Evolutionary conservation across 1,284 basidiomycete genomes (phyloP).

Genomic region (Ceratobasidium sp.): DNA sequence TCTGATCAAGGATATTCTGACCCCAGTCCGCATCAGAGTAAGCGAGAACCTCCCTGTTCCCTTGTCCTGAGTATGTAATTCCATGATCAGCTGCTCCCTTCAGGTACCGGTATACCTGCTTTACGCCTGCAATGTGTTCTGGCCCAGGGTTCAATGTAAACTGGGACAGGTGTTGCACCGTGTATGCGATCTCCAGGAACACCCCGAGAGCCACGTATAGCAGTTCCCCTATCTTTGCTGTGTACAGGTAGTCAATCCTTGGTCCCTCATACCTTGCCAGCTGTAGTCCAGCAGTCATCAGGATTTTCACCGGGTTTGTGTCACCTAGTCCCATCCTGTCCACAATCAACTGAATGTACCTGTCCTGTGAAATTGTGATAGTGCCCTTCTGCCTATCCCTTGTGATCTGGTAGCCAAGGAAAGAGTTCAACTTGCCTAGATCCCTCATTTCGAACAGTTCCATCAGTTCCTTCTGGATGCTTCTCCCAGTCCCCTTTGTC

Average conservation of each 20-base stretch:
- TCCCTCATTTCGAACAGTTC: conserved; percentile 23
- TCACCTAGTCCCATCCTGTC: neutral
- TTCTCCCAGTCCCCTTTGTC: neutral
- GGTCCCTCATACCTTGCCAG: neutral
- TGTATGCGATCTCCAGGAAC: too few species aligned
- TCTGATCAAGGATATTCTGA: too few species aligned
- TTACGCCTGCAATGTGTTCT: conserved; percentile 55
- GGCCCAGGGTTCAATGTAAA: conserved; percentile 55
- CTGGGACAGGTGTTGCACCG: conserved; percentile 56
- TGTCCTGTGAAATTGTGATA: too few species aligned
- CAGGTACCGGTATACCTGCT: conserved; percentile 56
- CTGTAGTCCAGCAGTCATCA: conserved; percentile 2
- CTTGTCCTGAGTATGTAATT: neutral
- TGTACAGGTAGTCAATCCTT: conserved; percentile 48
- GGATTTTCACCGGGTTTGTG: conserved; percentile 5
- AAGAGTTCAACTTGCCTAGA: too few species aligned
- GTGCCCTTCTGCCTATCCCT: too few species aligned
- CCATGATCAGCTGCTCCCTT: conserved; percentile 50
- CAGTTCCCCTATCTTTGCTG: conserved; percentile 56
- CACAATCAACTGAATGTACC: conserved; percentile 34
- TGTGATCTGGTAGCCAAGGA: too few species aligned
- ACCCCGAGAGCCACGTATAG: conserved; percentile 58
- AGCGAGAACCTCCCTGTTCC: too few species aligned
- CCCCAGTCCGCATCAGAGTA: too few species aligned
- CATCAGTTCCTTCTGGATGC: neutral